Percentiles rank a stretch among this genome's conserved stretches.
Evolutionary conservation across 345 rosid genomes (phyloP).

Genomic region (Lagerstroemia speciosa): DNA sequence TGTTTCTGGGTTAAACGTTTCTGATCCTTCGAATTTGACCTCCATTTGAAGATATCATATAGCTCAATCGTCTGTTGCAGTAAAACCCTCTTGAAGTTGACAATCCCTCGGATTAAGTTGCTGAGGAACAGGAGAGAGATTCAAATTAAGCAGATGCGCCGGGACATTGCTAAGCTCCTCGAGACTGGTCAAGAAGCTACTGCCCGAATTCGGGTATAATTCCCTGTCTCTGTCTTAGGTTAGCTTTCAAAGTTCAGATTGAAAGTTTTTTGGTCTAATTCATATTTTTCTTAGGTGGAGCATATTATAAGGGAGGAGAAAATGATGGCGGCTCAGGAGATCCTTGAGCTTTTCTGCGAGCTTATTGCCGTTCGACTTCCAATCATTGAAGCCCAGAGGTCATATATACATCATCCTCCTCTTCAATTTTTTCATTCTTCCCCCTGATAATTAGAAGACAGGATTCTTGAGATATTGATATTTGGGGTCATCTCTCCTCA

Average conservation of each 20-base stretch:
- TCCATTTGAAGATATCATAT: background rate
- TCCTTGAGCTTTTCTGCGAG: constrained; percentile 79
- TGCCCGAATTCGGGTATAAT: constrained; percentile 80
- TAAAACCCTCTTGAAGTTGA: constrained; percentile 80
- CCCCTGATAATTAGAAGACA: too few species aligned
- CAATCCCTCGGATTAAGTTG: constrained; percentile 76
- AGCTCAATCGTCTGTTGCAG: constrained; percentile 23
- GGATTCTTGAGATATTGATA: background rate
- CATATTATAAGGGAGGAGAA: constrained; percentile 94
- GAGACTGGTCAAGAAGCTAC: constrained; percentile 98
- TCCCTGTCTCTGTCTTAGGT: background rate
- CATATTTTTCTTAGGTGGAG: constrained; percentile 53
- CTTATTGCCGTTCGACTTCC: constrained; percentile 91
- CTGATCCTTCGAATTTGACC: background rate
- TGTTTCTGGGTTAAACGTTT: background rate
- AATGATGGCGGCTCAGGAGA: constrained; percentile 98
- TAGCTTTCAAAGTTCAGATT: background rate
- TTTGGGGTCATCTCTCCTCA: background rate
- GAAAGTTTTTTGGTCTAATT: background rate
- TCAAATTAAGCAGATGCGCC: constrained; percentile 86
- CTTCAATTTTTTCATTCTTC: background rate
- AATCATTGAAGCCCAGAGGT: constrained; percentile 88
- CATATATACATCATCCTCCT: constrained; percentile 9
- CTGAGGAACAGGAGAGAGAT: constrained; percentile 86
- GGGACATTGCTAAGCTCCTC: constrained; percentile 91